These are phyloP conservation scores for Aspergillus brasiliensis DNA, from an alignment of 2,329 filamentous ascomycete species.

Conservation along the genomic window DNA sequence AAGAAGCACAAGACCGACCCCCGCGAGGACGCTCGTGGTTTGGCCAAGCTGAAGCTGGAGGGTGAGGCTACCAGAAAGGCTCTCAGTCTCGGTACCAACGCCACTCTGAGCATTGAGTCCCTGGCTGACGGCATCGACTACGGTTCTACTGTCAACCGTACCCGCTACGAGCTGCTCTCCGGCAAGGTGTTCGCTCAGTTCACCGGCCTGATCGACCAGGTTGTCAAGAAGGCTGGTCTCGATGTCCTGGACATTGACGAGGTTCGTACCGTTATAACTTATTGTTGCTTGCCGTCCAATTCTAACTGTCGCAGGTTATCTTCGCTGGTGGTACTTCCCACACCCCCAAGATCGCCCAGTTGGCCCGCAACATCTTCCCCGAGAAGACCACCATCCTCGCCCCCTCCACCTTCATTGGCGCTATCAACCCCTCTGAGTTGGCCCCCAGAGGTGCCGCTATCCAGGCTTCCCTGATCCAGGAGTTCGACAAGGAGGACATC, in stretches of 20 bases:
- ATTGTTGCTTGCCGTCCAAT: background rate
- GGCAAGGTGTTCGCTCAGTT: conserved; percentile 87
- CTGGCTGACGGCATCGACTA: conserved; percentile 89
- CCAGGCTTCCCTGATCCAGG: conserved; percentile 89
- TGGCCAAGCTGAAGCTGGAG: conserved; percentile 92
- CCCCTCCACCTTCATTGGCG: conserved; percentile 73
- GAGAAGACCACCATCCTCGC: conserved; percentile 76
- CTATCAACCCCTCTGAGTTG: conserved; percentile 93
- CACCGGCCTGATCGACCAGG: conserved; percentile 79
- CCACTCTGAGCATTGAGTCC: conserved; percentile 90
- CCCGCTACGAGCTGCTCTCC: conserved; percentile 86
- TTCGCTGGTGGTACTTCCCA: conserved; percentile 89
- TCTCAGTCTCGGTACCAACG: conserved; percentile 82
- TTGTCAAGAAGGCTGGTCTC: conserved; percentile 86
- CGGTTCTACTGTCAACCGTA: conserved; percentile 85
- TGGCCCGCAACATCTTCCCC: conserved; percentile 79
- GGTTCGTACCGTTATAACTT: conserved; percentile 32
- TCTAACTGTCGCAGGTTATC: conserved; percentile 62
- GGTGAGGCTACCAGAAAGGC: conserved; percentile 90
- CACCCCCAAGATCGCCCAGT: conserved; percentile 86
- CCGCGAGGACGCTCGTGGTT: conserved; percentile 72
- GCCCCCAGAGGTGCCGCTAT: conserved; percentile 88
- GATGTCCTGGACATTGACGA: conserved; percentile 93
- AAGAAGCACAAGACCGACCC: conserved; percentile 96
- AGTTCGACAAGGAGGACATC: conserved; percentile 91